These are phyloP conservation scores for Ceratorhiza oryzae-sativae DNA, from an alignment of 1,284 basidiomycete genomes.

Conservation along the genomic window DNA sequence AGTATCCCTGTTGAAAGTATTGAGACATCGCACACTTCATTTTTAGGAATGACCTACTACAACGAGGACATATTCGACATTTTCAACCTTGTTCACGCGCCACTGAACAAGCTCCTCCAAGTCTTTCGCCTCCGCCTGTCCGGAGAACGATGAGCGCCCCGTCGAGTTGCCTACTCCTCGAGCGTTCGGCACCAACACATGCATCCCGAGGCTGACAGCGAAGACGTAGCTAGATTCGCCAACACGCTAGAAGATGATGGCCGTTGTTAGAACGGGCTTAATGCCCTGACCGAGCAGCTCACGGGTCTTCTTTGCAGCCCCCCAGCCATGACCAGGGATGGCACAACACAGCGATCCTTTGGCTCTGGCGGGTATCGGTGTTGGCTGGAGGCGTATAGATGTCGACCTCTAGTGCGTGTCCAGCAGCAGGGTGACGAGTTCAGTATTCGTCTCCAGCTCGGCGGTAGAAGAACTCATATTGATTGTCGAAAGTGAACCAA, in stretches of 20 bases:
- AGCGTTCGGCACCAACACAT: slow-evolving; percentile 74
- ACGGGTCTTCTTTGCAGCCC: slow-evolving; percentile 76
- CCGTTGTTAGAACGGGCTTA: slow-evolving; percentile 42
- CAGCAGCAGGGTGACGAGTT: slow-evolving; percentile 25
- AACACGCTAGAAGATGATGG: slow-evolving; percentile 49
- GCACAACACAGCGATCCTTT: slow-evolving; percentile 61
- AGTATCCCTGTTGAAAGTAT: slow-evolving; percentile 67
- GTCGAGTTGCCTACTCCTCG: slow-evolving; percentile 75
- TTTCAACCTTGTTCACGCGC: slow-evolving; percentile 56
- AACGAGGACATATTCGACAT: slow-evolving; percentile 60
- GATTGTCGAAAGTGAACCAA: no score
- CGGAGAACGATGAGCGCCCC: slow-evolving; percentile 74
- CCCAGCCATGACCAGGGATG: slow-evolving; percentile 84
- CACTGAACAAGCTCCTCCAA: slow-evolving; percentile 66
- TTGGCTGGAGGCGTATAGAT: not conserved
- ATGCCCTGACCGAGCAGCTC: slow-evolving; percentile 49
- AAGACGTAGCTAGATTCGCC: slow-evolving; percentile 51
- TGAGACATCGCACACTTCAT: not conserved
- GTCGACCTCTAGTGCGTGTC: slow-evolving; percentile 25
- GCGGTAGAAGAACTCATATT: not conserved
- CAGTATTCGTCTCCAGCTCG: not conserved
- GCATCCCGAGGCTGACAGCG: slow-evolving; percentile 55
- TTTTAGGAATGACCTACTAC: slow-evolving; percentile 54
- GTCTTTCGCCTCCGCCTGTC: slow-evolving; percentile 69
- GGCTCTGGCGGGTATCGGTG: not conserved